Evolutionary conservation across 2,329 filamentous ascomycete species (phyloP), one percentile per base, ranked within the genome.

Genomic region (Ophiocordyceps unilateralis): DNA sequence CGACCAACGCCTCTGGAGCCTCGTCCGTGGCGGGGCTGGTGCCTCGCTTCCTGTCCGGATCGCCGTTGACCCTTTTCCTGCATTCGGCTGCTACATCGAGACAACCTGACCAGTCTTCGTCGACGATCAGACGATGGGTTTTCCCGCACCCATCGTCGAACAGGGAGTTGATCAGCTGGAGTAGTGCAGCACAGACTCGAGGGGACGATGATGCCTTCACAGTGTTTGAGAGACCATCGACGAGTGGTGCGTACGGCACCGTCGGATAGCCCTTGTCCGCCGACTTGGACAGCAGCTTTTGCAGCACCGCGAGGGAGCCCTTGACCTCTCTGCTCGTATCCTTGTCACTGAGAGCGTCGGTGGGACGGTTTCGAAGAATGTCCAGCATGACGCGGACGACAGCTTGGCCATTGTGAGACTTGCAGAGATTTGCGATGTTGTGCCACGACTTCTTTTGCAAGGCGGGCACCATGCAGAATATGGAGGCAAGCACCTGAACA

Each of bases 321-420:
- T 77, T 70, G 17, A 81, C 68, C 44, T 78, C 70, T 41, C 76
- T 66, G 39, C 66, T 65, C 17, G 64, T 59, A 41, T 74, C 68
- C 44, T 70, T 74, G 44, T 67, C 67, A 46, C 65, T 65, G 43
- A 62, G 56, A n/a, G 62, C 63, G 36, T 67, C 63, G 1, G 54
- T 47, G 2, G 66, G 59, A 32, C 70, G 64, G 43, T 68, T 66
- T 37, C 68, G 68, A 21, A 82, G 60, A 12, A 79, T 72, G 44
- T 79, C 72, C 26, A 85, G 64, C 20, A 85, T 60, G 21, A 80
- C 71, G 43, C 75, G 69, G 39, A 86, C 69, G 1, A 79, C 78
- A 30, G 73, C 74, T 48, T 83, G 78, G 19, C 81, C 81, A 48
- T 84, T 76, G 54, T 86, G 81, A 1, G 82, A 86, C 51, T 69